Conservation (phyloP, 495 filamentous ascomycete genomes). For the Aspergillus indologenus region DNA sequence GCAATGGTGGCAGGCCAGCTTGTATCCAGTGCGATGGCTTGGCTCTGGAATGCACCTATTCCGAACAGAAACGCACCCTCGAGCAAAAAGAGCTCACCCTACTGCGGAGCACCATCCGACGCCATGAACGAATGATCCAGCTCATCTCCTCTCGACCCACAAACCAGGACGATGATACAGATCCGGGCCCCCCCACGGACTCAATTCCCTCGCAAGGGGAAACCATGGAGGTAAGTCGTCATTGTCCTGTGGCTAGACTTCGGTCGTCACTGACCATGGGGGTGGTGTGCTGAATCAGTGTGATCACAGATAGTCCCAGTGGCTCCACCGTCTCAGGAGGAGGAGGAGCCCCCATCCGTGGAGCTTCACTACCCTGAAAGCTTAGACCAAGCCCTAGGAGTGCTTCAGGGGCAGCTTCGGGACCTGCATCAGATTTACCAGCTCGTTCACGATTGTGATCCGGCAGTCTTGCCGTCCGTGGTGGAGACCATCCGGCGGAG, state of each 20-base stretch:
- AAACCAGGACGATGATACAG: not conserved
- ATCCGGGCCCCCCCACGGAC: not conserved
- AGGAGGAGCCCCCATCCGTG: not conserved
- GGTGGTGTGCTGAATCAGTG: not conserved
- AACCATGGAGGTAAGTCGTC: not conserved
- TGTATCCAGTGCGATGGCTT: not conserved
- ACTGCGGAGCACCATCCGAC: slow-evolving; percentile 1
- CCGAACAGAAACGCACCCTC: not conserved
- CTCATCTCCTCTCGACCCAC: not conserved
- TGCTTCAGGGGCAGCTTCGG: not conserved
- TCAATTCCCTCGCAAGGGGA: too few relatives aligned
- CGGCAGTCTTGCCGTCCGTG: not conserved
- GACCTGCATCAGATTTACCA: not conserved
- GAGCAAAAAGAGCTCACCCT: not conserved
- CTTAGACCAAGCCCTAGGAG: not conserved
- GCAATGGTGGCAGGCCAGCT: not conserved
- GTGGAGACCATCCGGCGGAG: not conserved
- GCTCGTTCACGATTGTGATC: not conserved
- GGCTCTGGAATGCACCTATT: not conserved
- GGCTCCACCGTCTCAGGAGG: not conserved
- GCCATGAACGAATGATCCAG: not conserved
- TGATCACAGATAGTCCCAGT: not conserved
- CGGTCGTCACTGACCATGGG: not conserved
- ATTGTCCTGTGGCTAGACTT: not conserved
- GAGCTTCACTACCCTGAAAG: not conserved